Evolutionary conservation across 2,329 filamentous ascomycete species (phyloP).

Genomic region (Biscogniauxia marginata): DNA sequence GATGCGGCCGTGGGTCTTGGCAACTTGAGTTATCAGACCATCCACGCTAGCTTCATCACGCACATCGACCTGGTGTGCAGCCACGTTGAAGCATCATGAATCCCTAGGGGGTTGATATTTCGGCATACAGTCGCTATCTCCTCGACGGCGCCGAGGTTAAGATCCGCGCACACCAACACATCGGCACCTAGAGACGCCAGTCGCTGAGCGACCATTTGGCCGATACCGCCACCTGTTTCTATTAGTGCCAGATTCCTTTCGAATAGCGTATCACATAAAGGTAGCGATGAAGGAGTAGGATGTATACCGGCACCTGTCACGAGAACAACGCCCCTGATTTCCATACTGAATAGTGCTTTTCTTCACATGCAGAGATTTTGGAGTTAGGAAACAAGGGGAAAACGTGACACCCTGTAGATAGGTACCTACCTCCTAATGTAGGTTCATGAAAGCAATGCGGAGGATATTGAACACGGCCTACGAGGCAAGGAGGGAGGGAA

Average conservation of each 20-base stretch:
- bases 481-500: no score
- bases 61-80: slow-evolving; percentile 10
- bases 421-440: no score
- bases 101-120: slow-evolving; percentile 4
- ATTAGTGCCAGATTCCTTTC: slow-evolving; percentile 1
- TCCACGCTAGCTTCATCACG: slow-evolving; percentile 14
- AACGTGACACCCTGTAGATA: not conserved
- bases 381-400: not conserved
- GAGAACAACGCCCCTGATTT: slow-evolving; percentile 3
- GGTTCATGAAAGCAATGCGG: no score
- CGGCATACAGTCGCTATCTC: slow-evolving; percentile 14
- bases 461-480: no score
- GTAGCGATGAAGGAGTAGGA: not conserved
- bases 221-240: slow-evolving; percentile 16
- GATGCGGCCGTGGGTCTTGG: slow-evolving; percentile 12
- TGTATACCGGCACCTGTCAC: slow-evolving; percentile 10
- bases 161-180: slow-evolving; percentile 17
- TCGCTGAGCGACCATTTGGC: slow-evolving; percentile 11
- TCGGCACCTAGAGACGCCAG: slow-evolving; percentile 14
- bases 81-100: slow-evolving; percentile 2
- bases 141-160: slow-evolving; percentile 13
- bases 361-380: not conserved
- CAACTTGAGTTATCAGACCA: slow-evolving; percentile 8
- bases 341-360: not conserved
- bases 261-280: not conserved